phyloP scores from a whole-genome alignment of 2,329 filamentous ascomycete genomes.

The Tympanopsis confertula region DNA sequence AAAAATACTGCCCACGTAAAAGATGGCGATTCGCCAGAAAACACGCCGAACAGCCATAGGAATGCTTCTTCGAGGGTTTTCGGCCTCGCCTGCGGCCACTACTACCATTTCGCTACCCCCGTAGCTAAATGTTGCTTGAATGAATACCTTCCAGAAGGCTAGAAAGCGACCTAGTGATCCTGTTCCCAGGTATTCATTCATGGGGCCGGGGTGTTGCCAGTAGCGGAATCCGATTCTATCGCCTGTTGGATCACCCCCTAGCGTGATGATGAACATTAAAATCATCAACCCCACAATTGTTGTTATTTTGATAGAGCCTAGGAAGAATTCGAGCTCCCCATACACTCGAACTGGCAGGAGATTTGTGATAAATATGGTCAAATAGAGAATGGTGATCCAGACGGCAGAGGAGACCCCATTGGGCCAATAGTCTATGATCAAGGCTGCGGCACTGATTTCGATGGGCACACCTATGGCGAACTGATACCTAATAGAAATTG shows the following conservation, averaged over 20 bases:
- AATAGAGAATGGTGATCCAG: conserved; percentile 46
- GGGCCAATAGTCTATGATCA: conserved; percentile 51
- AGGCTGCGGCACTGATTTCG: conserved; percentile 43
- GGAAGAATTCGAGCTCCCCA: conserved; percentile 51
- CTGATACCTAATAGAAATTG: too few relatives aligned
- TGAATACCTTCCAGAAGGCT: conserved; percentile 42
- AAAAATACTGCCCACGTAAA: conserved; percentile 50
- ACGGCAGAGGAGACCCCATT: conserved; percentile 36
- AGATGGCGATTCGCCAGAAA: conserved; percentile 48
- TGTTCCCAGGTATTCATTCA: conserved; percentile 9
- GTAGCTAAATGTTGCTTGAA: conserved; percentile 34
- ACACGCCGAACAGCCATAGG: conserved; percentile 53
- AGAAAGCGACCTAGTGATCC: conserved; percentile 44
- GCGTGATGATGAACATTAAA: conserved; percentile 40
- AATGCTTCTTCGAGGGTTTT: conserved; percentile 52
- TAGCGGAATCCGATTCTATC: conserved; percentile 36
- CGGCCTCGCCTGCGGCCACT: conserved; percentile 51
- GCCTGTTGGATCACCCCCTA: conserved; percentile 39
- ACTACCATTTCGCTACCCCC: conserved; percentile 44
- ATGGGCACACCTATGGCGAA: conserved; percentile 45
- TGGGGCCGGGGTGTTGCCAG: conserved; percentile 31
- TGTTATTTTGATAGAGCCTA: conserved; percentile 47
- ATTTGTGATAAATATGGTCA: conserved; percentile 41
- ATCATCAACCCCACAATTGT: conserved; percentile 46
- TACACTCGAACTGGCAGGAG: conserved; percentile 44